Base-by-base conservation (phyloP, 371 early-diverging fungal genomes). In the Cokeromyces recurvatus region DNA sequence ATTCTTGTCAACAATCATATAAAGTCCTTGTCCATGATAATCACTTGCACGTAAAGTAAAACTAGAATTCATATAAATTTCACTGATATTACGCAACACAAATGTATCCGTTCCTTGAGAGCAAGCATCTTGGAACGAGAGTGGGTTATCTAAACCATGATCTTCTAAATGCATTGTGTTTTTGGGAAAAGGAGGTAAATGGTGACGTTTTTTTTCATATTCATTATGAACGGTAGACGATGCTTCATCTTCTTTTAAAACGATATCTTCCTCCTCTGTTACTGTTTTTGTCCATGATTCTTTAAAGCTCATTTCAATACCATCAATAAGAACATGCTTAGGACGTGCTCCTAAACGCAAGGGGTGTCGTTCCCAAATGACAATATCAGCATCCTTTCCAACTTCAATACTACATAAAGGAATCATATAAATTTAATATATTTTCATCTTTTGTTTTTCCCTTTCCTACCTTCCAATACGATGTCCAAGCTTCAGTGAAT, bases 301-400 rank as follows among this genome's bases (percentile, higher is more conserved):
- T n/a, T 66, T 43, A 51, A 68, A 75, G 22, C 66, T 57, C 4
- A 80, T 62, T 11, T 71, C 63, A n/a, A 70, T 70, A 37, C 92
- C 92, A 64, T 92, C 92, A 40, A 87, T 71, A 57, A 78, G 71
- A n/a, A 92, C 90, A 49, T 78, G 68, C 16, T 79, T 61, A 29
- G 92, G 92, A 43, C 82, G 74, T n/a, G 92, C 84, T 27, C 90
- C 89, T 25, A 92, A 59, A 7, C 73, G 46, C 12, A 92, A 64
- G 9, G 91, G 91, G 56, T 86, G 78, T 23, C 71, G 69, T 58
- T 77, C 74, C 85, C 85, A 86, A 29, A 86, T 68, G 14, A 90
- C 86, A 19, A 90, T 48, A 66, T 92, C 92, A 4, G 91, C 92
- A 69, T 92, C 92, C 58, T 80, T 86, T 11, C 89, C 89, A 2